A percentile compares a stretch with the other conserved stretches of the same genome.
phyloP scores from a whole-genome alignment of 176 grass and related monocot species.

The Tillandsia fasciculata region DNA sequence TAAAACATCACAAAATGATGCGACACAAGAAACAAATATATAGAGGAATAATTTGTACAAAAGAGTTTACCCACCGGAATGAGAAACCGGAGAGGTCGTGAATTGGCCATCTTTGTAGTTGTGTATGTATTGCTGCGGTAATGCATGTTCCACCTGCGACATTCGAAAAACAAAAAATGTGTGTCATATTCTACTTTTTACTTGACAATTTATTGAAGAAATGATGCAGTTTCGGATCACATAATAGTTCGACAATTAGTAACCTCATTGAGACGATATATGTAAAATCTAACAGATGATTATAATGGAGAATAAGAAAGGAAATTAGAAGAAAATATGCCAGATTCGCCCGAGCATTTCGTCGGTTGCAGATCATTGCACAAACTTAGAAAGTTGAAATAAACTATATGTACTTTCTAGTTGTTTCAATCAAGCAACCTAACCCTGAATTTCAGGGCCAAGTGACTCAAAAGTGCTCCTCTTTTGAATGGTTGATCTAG shows the following conservation, averaged over 20 bases:
- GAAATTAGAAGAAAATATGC: too few relatives aligned
- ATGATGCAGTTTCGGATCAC: neutral
- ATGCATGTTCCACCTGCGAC: slow-evolving; percentile 68
- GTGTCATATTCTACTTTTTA: neutral
- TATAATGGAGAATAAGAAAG: too few relatives aligned
- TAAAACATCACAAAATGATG: neutral
- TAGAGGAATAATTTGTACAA: neutral
- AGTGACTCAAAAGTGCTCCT: too few relatives aligned
- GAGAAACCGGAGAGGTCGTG: slow-evolving; percentile 58
- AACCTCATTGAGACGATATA: too few relatives aligned
- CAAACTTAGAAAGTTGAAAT: too few relatives aligned
- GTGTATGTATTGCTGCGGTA: slow-evolving; percentile 84
- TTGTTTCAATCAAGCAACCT: too few relatives aligned
- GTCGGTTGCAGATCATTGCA: too few relatives aligned
- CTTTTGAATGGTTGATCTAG: too few relatives aligned
- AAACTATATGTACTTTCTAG: too few relatives aligned
- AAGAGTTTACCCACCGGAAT: slow-evolving; percentile 57
- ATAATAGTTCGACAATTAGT: neutral
- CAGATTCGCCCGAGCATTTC: too few relatives aligned
- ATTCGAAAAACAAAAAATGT: neutral
- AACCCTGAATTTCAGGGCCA: too few relatives aligned
- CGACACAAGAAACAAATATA: slow-evolving; percentile 6
- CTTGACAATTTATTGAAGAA: neutral
- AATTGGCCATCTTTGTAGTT: slow-evolving; percentile 73
- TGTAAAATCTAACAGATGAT: too few relatives aligned